Evolutionary conservation across 176 grass and related monocot species (phyloP).

Genomic region (Microstegium vimineum): DNA sequence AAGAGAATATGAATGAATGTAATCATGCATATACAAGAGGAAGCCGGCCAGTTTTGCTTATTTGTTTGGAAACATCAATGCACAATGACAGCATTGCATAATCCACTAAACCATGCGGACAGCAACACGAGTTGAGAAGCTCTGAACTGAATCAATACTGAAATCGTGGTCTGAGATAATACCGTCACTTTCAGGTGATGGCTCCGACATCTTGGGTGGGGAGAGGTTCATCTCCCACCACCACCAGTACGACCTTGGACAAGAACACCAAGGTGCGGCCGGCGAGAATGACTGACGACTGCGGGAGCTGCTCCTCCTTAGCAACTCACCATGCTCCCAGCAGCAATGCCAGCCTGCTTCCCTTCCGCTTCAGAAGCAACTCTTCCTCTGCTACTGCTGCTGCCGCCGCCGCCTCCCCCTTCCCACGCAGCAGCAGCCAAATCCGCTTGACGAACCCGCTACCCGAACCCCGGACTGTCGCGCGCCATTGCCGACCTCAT

Average conservation of each 20-base stretch:
- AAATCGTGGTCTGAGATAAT: neutral
- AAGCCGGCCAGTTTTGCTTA: neutral
- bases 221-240: slow-evolving; percentile 41
- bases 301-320: slow-evolving; percentile 12
- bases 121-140: neutral
- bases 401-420: neutral
- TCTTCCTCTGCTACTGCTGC: neutral
- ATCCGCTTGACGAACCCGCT: neutral
- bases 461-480: slow-evolving; percentile 55
- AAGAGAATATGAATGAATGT: neutral
- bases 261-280: neutral
- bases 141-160: neutral
- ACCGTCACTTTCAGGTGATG: slow-evolving; percentile 36
- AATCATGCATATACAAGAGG: neutral
- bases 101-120: neutral
- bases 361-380: slow-evolving; percentile 6
- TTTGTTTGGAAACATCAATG: neutral
- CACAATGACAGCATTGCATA: neutral
- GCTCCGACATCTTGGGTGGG: slow-evolving; percentile 34
- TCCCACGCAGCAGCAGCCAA: neutral
- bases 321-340: neutral
- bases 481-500: slow-evolving; percentile 35
- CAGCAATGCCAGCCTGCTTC: neutral
- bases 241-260: neutral
- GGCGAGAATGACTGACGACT: neutral